Base-by-base conservation (phyloP, 2,329 filamentous ascomycete genomes). In the Talaromyces sp. region DNA sequence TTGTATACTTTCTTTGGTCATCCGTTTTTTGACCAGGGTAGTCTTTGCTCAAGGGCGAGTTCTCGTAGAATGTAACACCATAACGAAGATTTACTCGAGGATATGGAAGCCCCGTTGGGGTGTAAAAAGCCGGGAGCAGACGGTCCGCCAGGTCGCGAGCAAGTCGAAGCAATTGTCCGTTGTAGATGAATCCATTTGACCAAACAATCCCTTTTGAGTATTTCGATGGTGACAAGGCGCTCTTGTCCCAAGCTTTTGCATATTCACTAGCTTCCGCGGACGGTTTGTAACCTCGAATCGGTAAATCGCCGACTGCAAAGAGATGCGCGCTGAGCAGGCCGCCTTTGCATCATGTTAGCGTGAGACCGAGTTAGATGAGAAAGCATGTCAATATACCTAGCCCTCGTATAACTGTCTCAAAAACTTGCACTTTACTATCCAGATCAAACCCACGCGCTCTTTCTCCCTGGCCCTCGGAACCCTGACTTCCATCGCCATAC, bases 391-490 rank as follows among this genome's bases (percentile, higher is more conserved):
- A 49, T 75, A 64, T 73, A 79, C 78, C 78, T 63, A 80, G 86
- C 17, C 94, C 95, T 66, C 95, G 86, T 70, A 99, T 99, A 41
- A 97, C 94, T 0, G 94, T 98, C 81, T 99, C 95, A 73, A 99
- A 99, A 45, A 99, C 92, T 79, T 99, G 94, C 1, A 99, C 95
- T 79, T 98, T 99, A 81, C 93, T 97, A 78, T 99, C 94, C 47
- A 97, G 82, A 77, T 99, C 92, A 73, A 99, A 99, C 0, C 93
- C 95, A 63, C 88, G 86, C 3, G 89, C 88, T 68, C 92, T 84
- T 65, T 85, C 82, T 3, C 94, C 94, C 73, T 86, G 84, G 7
- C 91, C 92, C 5, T 84, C 83, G 15, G 86, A 82, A 3, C 90
- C 89, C 9, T 83, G 79, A 35, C 87, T 88, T 1, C 93, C 94